Percentiles rank a stretch among this genome's conserved stretches.
phyloP scores from a whole-genome alignment of 108 stramenopile species.

The Stephanodiscus triporus region DNA sequence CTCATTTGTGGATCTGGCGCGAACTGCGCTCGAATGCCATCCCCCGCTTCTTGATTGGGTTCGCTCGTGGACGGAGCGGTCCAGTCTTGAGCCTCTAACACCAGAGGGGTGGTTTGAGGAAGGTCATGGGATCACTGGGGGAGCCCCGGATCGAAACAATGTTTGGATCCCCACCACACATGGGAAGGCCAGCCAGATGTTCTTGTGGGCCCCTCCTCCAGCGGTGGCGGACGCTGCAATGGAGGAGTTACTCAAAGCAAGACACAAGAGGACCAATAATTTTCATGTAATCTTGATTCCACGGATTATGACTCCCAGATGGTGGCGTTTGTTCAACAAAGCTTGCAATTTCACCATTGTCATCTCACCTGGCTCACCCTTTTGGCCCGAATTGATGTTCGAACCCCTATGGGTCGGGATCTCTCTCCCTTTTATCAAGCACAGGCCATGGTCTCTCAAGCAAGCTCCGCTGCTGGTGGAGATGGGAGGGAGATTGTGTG shows the following conservation, averaged over 20 bases:
- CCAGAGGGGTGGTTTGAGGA: slow-evolving; percentile 34
- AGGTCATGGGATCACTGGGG: slow-evolving; percentile 34
- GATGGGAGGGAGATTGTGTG: slow-evolving; percentile 22
- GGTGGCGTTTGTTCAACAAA: slow-evolving; percentile 21
- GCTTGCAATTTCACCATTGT: slow-evolving; percentile 2
- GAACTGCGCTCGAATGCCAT: slow-evolving; percentile 10
- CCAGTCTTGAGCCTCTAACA: slow-evolving; percentile 1
- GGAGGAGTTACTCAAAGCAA: slow-evolving; percentile 42
- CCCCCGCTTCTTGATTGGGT: slow-evolving; percentile 16
- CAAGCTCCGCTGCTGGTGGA: slow-evolving; percentile 23
- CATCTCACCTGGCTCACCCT: not conserved
- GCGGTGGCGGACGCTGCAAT: slow-evolving; percentile 30
- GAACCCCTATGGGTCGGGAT: slow-evolving; percentile 43
- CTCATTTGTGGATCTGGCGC: slow-evolving; percentile 33
- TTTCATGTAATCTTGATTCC: slow-evolving; percentile 16
- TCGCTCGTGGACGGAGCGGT: not conserved
- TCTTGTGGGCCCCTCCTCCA: slow-evolving; percentile 38
- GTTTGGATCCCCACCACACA: slow-evolving; percentile 31
- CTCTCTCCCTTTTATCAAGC: slow-evolving; percentile 25
- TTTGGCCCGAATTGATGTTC: slow-evolving; percentile 33
- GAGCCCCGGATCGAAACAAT: slow-evolving; percentile 10
- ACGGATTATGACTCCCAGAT: slow-evolving; percentile 7
- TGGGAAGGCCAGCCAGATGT: not conserved
- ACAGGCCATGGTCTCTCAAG: slow-evolving; percentile 32
- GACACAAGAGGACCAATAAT: slow-evolving; percentile 31